Base-by-base conservation (phyloP, 1,139 yeast genomes). In the Kodamaea anthophila region DNA sequence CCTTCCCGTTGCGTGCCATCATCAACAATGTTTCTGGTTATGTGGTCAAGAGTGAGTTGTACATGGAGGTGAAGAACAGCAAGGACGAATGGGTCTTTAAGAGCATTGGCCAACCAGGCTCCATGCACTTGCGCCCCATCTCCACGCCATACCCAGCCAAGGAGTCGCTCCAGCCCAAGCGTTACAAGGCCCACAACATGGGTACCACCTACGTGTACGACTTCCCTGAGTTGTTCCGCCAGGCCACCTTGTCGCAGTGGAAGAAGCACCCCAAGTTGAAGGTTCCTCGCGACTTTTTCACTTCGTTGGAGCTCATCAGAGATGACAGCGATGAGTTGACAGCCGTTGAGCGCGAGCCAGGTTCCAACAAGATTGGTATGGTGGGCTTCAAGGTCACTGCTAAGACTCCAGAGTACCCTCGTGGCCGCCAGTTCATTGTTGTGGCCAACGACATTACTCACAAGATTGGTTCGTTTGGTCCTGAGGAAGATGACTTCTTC, bases 381-480 rank as follows among this genome's bases (percentile, higher is more conserved):
- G 96, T 91, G 50, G 98, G 96, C 34, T 91, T 94, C 78, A 73
- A 83, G 58, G 74, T 86, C 32, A 74, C 77, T 29, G 94, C 87
- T 21, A 87, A 87, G 65, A 91, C 98, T 18, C 96, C 96, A 8
- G 98, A 91, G 59, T 88, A 85, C 58, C 97, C 98, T 42, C 75
- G 83, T 46, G 98, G 98, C 37, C 91, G 98, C 67, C 84, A 83
- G 60, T 76, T 91, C 49, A 74, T 88, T 37, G 73, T 93, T 46
- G 83, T 91, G 55, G 97, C 98, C 31, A 91, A 91, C 53, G 98
- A 91, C 58, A 93, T 91, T 49, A 93, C 98, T 24, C 91, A 73
- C 68, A 88, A 86, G 75, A 91, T 91, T 61, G 98, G 98, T 58
- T 91, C 98, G 1, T 91, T 91, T 50, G 98, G 98, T 46, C 98